These are phyloP conservation scores for Haberlea rhodopensis DNA, from an alignment of 257 asterid genomes.

Conservation along the genomic window DNA sequence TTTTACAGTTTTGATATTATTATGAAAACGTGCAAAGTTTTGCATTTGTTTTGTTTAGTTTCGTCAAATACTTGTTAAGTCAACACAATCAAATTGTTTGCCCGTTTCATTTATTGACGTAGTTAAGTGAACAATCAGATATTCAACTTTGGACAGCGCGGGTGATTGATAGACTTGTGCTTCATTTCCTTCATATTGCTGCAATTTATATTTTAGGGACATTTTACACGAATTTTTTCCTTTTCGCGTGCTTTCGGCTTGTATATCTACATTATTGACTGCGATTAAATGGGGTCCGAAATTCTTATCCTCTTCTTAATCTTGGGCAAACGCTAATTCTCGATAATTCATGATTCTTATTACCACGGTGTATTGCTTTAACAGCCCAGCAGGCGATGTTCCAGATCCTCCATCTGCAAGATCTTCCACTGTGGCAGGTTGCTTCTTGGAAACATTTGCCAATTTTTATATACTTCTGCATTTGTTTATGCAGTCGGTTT, in stretches of 20 bases:
- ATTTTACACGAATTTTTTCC: neutral
- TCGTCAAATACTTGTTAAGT: neutral
- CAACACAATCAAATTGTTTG: neutral
- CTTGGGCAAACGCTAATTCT: constrained; percentile 6
- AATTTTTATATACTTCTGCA: neutral
- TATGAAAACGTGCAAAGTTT: neutral
- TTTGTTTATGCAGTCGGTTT: neutral
- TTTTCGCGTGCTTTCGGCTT: neutral
- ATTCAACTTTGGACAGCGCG: neutral
- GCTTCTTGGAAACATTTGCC: constrained; percentile 23
- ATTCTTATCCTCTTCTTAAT: neutral
- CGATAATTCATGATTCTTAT: constrained; percentile 7
- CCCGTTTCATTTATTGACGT: neutral
- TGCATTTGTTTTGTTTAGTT: neutral
- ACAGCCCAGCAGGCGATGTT: constrained; percentile 48
- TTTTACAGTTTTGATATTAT: neutral
- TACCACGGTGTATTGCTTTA: constrained; percentile 8
- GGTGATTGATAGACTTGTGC: constrained; percentile 7
- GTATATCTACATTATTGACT: neutral
- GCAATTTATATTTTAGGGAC: neutral
- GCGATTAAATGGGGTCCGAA: neutral
- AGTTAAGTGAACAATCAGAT: neutral
- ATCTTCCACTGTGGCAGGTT: constrained; percentile 61
- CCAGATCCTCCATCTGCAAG: constrained; percentile 48
- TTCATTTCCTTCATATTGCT: neutral